Evolutionary conservation across 805 yeast species (phyloP).

Genomic region (Schwanniomyces pseudopolymorphus): DNA sequence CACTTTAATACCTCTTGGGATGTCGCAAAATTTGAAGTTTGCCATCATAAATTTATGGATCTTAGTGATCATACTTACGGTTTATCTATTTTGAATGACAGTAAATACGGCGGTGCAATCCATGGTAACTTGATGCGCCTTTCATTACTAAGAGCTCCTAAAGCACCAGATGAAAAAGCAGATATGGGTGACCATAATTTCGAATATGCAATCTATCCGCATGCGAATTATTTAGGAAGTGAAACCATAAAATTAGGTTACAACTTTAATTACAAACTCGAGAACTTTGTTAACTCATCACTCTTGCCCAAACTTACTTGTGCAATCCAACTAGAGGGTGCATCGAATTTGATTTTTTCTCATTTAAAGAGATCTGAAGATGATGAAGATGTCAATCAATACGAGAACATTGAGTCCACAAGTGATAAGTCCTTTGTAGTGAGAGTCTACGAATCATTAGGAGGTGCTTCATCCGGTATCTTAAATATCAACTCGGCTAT

Average conservation of each 20-base stretch:
- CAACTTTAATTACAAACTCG: slow-evolving; percentile 66
- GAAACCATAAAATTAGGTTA: slow-evolving; percentile 73
- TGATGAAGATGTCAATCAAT: slow-evolving; percentile 57
- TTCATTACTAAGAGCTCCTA: slow-evolving; percentile 84
- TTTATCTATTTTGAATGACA: slow-evolving; percentile 77
- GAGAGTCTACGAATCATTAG: slow-evolving; percentile 84
- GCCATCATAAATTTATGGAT: slow-evolving; percentile 93
- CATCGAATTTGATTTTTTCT: slow-evolving; percentile 62
- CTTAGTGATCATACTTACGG: slow-evolving; percentile 86
- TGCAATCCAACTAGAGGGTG: slow-evolving; percentile 39
- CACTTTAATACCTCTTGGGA: slow-evolving; percentile 97
- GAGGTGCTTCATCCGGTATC: slow-evolving; percentile 65
- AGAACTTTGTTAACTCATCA: slow-evolving; percentile 12
- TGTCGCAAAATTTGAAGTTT: slow-evolving; percentile 92
- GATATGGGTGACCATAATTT: slow-evolving; percentile 89
- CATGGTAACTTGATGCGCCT: slow-evolving; percentile 92
- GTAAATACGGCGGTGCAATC: slow-evolving; percentile 88
- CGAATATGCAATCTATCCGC: slow-evolving; percentile 84
- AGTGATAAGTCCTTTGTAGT: slow-evolving; percentile 49
- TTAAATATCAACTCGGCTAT: slow-evolving; percentile 39
- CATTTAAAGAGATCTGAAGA: slow-evolving; percentile 87
- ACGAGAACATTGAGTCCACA: slow-evolving; percentile 46
- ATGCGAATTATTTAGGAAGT: slow-evolving; percentile 60
- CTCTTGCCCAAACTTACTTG: slow-evolving; percentile 14
- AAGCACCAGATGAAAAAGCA: slow-evolving; percentile 91